Percentiles rank a stretch among this genome's conserved stretches.
phyloP scores from a whole-genome alignment of 305 asterid genomes.

The Fraxinus sp. region DNA sequence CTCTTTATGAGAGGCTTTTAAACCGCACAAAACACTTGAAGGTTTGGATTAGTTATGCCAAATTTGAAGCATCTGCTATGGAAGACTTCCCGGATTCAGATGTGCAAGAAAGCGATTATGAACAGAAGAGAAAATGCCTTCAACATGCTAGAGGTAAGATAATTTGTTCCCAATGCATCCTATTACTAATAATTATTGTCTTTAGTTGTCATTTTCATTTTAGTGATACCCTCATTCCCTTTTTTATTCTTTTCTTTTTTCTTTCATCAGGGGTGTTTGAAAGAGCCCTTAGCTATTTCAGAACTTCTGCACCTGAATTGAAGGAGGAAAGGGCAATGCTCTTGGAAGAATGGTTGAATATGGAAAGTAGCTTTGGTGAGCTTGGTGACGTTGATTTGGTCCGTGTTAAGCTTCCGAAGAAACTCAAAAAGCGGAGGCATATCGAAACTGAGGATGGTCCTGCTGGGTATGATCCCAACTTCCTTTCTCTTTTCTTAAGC shows the following conservation, averaged over 20 bases:
- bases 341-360: constrained; percentile 78
- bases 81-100: constrained; percentile 45
- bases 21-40: constrained; percentile 87
- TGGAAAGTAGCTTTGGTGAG: constrained; percentile 74
- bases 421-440: constrained; percentile 81
- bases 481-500: background rate
- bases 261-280: constrained; percentile 62
- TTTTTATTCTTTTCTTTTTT: background rate
- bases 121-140: constrained; percentile 53
- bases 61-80: constrained; percentile 79
- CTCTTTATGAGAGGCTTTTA: constrained; percentile 84
- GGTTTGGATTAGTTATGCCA: constrained; percentile 96
- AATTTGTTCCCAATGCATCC: background rate
- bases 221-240: background rate
- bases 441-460: constrained; percentile 86
- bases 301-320: constrained; percentile 76
- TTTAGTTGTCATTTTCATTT: background rate
- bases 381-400: constrained; percentile 72
- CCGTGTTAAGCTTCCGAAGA: constrained; percentile 78
- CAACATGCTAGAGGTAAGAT: constrained; percentile 73
- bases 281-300: constrained; percentile 67
- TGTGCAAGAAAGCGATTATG: constrained; percentile 44
- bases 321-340: constrained; percentile 97
- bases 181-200: background rate
- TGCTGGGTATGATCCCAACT: constrained; percentile 52